Base-by-base conservation (phyloP, 345 rosid genomes). In the Passiflora organensis region DNA sequence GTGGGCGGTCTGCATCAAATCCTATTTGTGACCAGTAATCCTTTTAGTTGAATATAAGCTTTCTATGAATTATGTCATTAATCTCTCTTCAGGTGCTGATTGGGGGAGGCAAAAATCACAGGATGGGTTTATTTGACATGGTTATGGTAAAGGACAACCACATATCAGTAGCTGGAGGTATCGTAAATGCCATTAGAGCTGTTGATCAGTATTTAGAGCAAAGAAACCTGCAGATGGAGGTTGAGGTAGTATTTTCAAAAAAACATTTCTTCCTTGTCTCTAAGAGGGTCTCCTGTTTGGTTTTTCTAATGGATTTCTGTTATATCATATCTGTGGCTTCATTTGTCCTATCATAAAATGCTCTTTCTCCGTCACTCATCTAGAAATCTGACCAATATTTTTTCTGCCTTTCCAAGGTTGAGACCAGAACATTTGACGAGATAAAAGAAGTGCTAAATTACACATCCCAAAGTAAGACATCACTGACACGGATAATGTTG, bases 91-190 rank as follows among this genome's bases (percentile, higher is more conserved):
- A 89, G 99, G 96, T 86, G 52, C 78, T 89, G 58, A 89, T 94
- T 79, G 96, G 95, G 55, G 99, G 99, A 62, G 97, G 99, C 10
- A 74, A 56, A 62, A 89, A 89, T 72, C 99, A 89, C 43, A 80
- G 96, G 69, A 78, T 93, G 97, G 99, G 99, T 23, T 74, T 93
- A 53, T 93, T 85, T 80, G 99, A 89, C 72, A 93, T 89, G 99
- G 91, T 93, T 65, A 72, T 83, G 99, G 83, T 86, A 54, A 93
- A 89, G 74, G 99, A 94, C 62, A 94, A 94, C 65, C 99, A 94
- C 62, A 87, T 94, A 77, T 89, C 97, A 55, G 77, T 79, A 63
- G 97, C 99, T 65, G 90, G 88, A 51, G 90, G 96, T 48, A 82
- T 89, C 55, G 73, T 70, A 16, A 82, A 83, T 57, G 93, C 96